These are phyloP conservation scores for Ambrosia artemisiifolia DNA, from an alignment of 129 eudicot genomes.

Conservation along the genomic window DNA sequence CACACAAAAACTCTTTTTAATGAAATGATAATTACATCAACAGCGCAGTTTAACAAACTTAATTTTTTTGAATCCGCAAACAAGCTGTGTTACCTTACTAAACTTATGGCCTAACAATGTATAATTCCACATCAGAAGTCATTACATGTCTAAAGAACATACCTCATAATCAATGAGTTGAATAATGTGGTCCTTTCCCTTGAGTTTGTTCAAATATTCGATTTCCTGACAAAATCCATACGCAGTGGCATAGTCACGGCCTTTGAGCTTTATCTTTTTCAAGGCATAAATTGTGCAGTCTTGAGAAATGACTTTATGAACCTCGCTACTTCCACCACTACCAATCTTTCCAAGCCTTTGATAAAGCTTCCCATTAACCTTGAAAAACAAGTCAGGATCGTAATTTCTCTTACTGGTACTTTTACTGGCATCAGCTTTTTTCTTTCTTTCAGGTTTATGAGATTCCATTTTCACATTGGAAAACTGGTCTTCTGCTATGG, in stretches of 20 bases:
- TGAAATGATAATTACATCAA: background rate
- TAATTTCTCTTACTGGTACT: conserved; percentile 62
- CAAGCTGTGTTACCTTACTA: conserved; percentile 23
- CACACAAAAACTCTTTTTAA: background rate
- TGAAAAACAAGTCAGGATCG: conserved; percentile 83
- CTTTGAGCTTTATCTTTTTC: conserved; percentile 93
- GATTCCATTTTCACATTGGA: conserved; percentile 48
- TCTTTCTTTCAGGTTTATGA: conserved; percentile 50
- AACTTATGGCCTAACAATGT: conserved; percentile 56
- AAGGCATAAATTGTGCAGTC: conserved; percentile 92
- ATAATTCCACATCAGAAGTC: conserved; percentile 11
- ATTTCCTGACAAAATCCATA: conserved; percentile 97
- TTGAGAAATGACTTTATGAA: conserved; percentile 90
- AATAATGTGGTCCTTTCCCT: conserved; percentile 83
- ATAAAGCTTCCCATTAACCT: conserved; percentile 90
- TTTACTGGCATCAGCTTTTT: conserved; percentile 48
- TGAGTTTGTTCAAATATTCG: conserved; percentile 68
- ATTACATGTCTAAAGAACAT: conserved; percentile 27
- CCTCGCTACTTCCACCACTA: conserved; percentile 99
- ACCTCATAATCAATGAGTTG: conserved; percentile 97
- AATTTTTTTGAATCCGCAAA: conserved; percentile 35
- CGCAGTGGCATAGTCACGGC: conserved; percentile 98
- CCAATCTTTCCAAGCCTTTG: conserved; percentile 99
- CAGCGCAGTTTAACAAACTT: background rate
- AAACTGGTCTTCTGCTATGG: conserved; percentile 34